Percentiles rank a stretch among this genome's conserved stretches.
Conservation (phyloP, 306 rosid genomes). For the Carpinus fangiana region DNA sequence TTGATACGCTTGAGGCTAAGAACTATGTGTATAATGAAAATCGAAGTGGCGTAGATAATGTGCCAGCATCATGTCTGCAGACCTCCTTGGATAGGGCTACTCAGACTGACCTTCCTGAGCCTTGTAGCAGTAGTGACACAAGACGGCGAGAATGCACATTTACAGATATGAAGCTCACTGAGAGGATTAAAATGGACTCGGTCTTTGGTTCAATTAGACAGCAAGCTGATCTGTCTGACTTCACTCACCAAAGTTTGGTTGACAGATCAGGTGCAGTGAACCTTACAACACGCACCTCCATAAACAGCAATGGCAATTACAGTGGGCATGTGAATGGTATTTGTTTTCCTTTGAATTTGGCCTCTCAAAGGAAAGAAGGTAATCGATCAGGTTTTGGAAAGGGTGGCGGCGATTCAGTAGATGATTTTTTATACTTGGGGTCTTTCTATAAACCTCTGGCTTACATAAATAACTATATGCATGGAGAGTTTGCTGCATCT, state of each 20-base stretch:
- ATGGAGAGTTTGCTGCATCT: constrained; percentile 95
- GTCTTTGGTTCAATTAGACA: constrained; percentile 39
- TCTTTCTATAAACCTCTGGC: constrained; percentile 62
- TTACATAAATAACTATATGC: constrained; percentile 77
- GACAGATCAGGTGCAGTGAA: constrained; percentile 37
- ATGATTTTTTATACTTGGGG: constrained; percentile 54
- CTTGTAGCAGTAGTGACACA: constrained; percentile 29
- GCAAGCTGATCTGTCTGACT: constrained; percentile 33
- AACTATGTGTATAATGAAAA: constrained; percentile 16
- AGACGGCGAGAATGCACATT: constrained; percentile 29
- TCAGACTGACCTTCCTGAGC: constrained; percentile 29
- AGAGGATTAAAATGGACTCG: constrained; percentile 37
- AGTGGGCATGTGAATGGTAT: constrained; percentile 34
- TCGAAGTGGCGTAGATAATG: constrained; percentile 29
- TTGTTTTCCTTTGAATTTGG: constrained; percentile 31
- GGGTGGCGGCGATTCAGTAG: constrained; percentile 32
- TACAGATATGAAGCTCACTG: constrained; percentile 32
- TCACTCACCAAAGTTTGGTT: constrained; percentile 33
- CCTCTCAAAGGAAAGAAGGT: constrained; percentile 51
- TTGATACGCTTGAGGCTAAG: constrained; percentile 36
- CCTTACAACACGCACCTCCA: constrained; percentile 31
- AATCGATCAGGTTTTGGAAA: constrained; percentile 42
- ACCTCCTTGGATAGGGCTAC: constrained; percentile 26
- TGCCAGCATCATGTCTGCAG: constrained; percentile 35
- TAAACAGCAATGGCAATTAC: constrained; percentile 34